These are phyloP conservation scores for Pleurotus platypus DNA, from an alignment of 768 basidiomycete species.

Conservation along the genomic window DNA sequence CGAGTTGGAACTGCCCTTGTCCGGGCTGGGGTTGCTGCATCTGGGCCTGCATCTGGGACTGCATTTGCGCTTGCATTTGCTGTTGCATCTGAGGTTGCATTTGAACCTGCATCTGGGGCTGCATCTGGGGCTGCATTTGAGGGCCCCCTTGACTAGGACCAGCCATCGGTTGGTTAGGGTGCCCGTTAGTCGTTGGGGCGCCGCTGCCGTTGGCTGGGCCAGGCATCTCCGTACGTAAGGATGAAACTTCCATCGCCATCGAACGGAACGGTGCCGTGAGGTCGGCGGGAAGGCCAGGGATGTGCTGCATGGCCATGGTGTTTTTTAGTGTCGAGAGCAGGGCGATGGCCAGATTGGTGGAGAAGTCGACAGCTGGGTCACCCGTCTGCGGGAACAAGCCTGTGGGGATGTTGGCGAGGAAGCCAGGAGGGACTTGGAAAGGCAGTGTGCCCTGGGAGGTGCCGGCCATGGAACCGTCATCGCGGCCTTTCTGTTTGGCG, in stretches of 20 bases:
- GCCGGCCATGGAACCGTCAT: neutral
- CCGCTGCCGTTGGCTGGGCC: neutral
- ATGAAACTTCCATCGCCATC: conserved; percentile 12
- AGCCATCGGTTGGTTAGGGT: neutral
- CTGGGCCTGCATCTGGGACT: neutral
- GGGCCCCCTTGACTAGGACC: neutral
- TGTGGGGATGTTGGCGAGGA: conserved; percentile 1
- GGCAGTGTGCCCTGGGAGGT: neutral
- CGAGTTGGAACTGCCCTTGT: neutral
- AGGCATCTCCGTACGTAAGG: conserved; percentile 13
- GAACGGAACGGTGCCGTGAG: neutral
- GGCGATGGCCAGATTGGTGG: conserved; percentile 7
- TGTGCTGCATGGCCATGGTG: conserved; percentile 7
- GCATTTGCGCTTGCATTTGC: neutral
- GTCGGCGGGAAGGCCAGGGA: neutral
- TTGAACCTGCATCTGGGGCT: neutral
- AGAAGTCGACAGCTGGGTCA: conserved; percentile 8
- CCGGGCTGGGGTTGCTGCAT: neutral
- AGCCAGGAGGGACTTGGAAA: neutral
- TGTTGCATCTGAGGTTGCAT: neutral
- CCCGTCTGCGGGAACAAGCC: conserved; percentile 5
- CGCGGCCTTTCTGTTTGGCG: neutral
- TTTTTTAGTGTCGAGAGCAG: conserved; percentile 6
- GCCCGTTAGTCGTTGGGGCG: neutral
- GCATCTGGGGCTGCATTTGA: neutral